Base-by-base conservation (phyloP, 345 rosid genomes). In the Aegle marmelos region DNA sequence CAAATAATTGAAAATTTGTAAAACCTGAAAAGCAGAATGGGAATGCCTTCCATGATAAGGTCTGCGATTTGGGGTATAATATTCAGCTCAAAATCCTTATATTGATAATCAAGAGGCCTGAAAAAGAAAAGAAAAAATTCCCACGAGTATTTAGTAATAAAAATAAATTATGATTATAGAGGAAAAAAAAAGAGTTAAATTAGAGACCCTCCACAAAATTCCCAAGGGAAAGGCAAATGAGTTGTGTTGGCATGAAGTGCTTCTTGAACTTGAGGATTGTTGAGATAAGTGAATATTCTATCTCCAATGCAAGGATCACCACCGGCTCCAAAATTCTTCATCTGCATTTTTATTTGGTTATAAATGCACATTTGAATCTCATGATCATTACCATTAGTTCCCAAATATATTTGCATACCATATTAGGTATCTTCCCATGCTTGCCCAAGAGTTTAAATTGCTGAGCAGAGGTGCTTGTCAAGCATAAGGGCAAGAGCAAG, bases 211-310 rank as follows among this genome's bases (percentile, higher is more conserved):
- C 0, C 24, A 65, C 86, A 82, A 62, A 85, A 83, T 28, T 28
- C 76, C 83, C 87, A 85, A 17, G 68, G 70, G 53, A 4, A 76
- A 71, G 90, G 87, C 28, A 82, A 76, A 76, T 78, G 74, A 66
- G 87, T 88, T 66, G 80, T 79, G 77, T 84, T 85, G 76, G 88
- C 88, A 77, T 82, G 76, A 67, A 88, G 80, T 59, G 89, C 89
- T 79, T 79, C 73, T 48, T 80, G 86, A 72, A 80, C 87, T 76
- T 80, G 63, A 24, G 86, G 88, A 9, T 25, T 73, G 62, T 85
- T 85, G 22, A 85, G 81, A 70, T 81, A 83, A 13, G 68, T 45
- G 13, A 39, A 73, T 41, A 81, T 79, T 76, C 81, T 64, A 25
- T 70, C 82, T 45, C 1, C 11, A 61, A 83, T 69, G 79, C 90